Percentiles rank a stretch among this genome's conserved stretches.
These are phyloP conservation scores for Diospyros lotus DNA, from an alignment of 148 eudicot species.

Conservation along the genomic window DNA sequence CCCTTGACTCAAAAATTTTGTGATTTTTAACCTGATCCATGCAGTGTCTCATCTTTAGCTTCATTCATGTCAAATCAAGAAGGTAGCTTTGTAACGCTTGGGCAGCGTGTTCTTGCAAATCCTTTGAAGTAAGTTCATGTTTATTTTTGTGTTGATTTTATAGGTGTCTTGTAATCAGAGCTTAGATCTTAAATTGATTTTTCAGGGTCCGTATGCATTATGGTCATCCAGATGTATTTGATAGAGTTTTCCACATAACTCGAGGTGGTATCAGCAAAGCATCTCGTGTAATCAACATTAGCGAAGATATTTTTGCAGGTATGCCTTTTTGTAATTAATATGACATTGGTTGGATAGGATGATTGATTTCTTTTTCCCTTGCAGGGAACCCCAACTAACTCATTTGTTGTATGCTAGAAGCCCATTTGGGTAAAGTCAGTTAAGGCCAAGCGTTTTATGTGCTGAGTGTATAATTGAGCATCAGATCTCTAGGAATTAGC, in stretches of 20 bases:
- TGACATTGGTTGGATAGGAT: not conserved
- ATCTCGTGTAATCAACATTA: constrained; percentile 95
- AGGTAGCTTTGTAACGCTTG: constrained; percentile 92
- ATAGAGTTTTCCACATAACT: constrained; percentile 93
- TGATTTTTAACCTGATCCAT: constrained; percentile 20
- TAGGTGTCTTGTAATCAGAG: not conserved
- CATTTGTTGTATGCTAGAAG: no score
- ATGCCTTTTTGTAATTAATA: constrained; percentile 7
- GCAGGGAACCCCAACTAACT: no score
- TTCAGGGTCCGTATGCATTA: constrained; percentile 98
- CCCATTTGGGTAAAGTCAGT: no score
- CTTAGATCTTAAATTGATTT: constrained; percentile 9
- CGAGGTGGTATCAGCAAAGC: constrained; percentile 99
- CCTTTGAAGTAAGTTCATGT: constrained; percentile 76
- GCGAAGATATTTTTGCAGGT: constrained; percentile 98
- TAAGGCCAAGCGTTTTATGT: no score
- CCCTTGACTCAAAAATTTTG: not conserved
- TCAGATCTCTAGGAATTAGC: no score
- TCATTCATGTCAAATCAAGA: constrained; percentile 99
- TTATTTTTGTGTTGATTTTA: not conserved
- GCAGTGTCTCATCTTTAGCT: constrained; percentile 98
- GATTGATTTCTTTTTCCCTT: not conserved
- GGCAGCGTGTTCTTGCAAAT: constrained; percentile 95
- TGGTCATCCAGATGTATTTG: constrained; percentile 99
- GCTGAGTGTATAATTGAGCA: no score